phyloP scores from a whole-genome alignment of 192 early-diverging fungal species.

The Phlyctochytrium planicorne region DNA sequence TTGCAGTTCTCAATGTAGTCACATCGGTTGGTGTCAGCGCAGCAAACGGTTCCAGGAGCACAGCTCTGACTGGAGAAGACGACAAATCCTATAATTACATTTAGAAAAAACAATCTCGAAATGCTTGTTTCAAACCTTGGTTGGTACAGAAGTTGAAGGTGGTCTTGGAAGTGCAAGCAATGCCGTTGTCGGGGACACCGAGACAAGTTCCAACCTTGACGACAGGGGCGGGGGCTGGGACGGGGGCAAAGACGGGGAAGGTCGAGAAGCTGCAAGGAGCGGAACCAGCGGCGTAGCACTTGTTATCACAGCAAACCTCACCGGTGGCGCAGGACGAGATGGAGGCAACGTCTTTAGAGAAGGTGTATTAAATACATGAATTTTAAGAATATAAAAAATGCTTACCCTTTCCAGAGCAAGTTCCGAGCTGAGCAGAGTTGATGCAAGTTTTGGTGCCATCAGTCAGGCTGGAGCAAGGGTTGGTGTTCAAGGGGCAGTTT shows the following conservation, averaged over 20 bases:
- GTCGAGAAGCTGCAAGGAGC: slow-evolving; percentile 8
- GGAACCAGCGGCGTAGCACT: neutral
- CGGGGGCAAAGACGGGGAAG: neutral
- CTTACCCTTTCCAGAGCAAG: neutral
- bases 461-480: neutral
- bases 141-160: slow-evolving; percentile 1
- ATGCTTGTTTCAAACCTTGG: too few relatives aligned
- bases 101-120: too few relatives aligned
- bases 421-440: neutral
- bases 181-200: neutral
- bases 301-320: slow-evolving; percentile 27
- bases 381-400: too few relatives aligned
- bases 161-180: neutral
- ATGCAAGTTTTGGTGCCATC: neutral
- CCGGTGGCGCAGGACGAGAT: slow-evolving; percentile 10
- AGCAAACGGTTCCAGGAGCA: slow-evolving; percentile 22
- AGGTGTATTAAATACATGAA: neutral
- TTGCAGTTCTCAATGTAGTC: slow-evolving; percentile 10
- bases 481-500: slow-evolving; percentile 1
- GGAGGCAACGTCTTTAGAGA: neutral
- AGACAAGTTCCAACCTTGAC: neutral
- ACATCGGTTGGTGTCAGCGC: slow-evolving; percentile 18
- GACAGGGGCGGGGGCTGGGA: neutral
- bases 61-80: slow-evolving; percentile 1
- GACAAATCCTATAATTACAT: neutral